Evolutionary conservation across 257 asterid genomes (phyloP).

Genomic region (Rubia yunnanensis): DNA sequence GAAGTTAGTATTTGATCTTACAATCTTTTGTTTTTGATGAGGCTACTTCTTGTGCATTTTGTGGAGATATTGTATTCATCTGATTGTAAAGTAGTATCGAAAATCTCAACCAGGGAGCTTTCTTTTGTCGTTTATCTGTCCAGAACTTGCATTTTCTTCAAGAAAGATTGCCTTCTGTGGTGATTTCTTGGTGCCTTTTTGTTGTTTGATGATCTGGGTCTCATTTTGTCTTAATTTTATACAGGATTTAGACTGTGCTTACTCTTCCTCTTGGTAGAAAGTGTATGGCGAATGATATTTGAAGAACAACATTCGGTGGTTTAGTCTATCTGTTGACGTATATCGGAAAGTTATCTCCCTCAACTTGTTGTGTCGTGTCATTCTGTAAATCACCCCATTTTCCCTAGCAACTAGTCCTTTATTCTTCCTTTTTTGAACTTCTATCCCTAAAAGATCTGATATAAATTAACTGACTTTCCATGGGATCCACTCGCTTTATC

Average conservation of each 20-base stretch:
- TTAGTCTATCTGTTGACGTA: constrained; percentile 64
- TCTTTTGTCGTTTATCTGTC: not conserved
- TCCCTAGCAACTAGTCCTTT: not conserved
- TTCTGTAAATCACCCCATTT: constrained; percentile 49
- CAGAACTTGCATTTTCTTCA: not conserved
- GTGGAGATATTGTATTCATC: no score
- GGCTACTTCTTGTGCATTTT: no score
- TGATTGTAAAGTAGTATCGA: no score
- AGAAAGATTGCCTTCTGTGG: not conserved
- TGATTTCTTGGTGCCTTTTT: not conserved
- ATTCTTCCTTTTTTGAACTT: not conserved
- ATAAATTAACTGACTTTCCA: constrained; percentile 22
- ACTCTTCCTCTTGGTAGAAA: constrained; percentile 4
- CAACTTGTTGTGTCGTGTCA: constrained; percentile 88
- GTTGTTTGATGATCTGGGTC: constrained; percentile 9
- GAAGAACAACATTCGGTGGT: constrained; percentile 83
- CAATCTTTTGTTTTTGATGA: not conserved
- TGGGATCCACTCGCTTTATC: constrained; percentile 66
- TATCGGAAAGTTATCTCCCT: constrained; percentile 67
- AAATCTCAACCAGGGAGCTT: not conserved
- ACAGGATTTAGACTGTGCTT: constrained; percentile 30
- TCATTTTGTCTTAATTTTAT: constrained; percentile 10
- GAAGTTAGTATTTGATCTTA: not conserved
- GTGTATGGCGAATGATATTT: constrained; percentile 27
- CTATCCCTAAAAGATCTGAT: not conserved